Conservation (phyloP, 2,329 filamentous ascomycete genomes). For the Pseudogymnoascus sp. region DNA sequence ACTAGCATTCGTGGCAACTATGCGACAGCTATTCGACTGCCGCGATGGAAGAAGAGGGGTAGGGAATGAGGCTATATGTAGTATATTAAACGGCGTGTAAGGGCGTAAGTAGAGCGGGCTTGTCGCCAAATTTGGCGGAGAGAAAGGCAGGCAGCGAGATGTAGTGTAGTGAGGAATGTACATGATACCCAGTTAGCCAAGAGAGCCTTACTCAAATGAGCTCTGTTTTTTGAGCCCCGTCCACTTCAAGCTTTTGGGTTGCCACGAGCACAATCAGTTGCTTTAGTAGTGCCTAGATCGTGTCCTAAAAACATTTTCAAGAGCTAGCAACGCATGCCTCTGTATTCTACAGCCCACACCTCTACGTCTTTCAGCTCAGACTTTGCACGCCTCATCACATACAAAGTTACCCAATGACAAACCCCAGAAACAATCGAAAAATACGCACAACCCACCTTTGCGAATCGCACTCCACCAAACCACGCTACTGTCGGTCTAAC, state of each 20-base stretch:
- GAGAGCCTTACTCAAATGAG: background rate
- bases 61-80: background rate
- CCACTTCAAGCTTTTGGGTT: background rate
- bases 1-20: background rate
- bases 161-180: conserved; percentile 3
- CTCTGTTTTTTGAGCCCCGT: background rate
- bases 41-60: background rate
- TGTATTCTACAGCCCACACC: background rate
- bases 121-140: background rate
- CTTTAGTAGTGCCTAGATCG: background rate
- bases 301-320: background rate
- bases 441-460: background rate
- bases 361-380: background rate
- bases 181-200: background rate
- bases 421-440: background rate
- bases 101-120: background rate
- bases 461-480: background rate
- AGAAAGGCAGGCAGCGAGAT: background rate
- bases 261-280: background rate
- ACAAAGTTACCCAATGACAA: background rate
- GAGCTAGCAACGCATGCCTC: background rate
- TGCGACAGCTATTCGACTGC: background rate
- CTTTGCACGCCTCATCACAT: background rate
- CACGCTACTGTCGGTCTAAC: background rate
- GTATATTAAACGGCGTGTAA: conserved; percentile 1